phyloP scores from a whole-genome alignment of 345 rosid genomes.

The Ailanthus altissimus region DNA sequence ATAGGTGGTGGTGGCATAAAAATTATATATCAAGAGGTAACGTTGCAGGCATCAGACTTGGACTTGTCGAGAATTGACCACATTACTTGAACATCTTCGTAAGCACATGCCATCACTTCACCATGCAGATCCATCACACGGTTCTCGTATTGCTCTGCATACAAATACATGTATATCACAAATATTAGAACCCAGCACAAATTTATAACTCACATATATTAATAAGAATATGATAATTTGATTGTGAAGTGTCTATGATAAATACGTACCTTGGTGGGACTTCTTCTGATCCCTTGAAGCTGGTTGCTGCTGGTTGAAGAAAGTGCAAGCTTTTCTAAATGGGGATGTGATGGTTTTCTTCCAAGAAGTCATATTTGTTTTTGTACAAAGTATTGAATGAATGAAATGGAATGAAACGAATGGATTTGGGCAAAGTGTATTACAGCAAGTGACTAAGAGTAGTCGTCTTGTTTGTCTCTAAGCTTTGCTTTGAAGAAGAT shows the following conservation, averaged over 20 bases:
- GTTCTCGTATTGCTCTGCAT: slow-evolving; percentile 50
- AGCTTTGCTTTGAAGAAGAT: not conserved
- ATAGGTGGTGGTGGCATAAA: not conserved
- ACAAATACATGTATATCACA: no score
- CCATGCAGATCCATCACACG: slow-evolving; percentile 72
- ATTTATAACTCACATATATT: no score
- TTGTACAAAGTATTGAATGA: not conserved
- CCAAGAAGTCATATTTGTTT: slow-evolving; percentile 63
- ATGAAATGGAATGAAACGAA: not conserved
- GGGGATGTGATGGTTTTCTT: slow-evolving; percentile 77
- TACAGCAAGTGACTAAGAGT: not conserved
- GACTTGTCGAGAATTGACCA: slow-evolving; percentile 97
- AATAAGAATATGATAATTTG: no score
- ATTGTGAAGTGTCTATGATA: no score
- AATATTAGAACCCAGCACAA: no score
- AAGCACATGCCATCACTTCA: slow-evolving; percentile 91
- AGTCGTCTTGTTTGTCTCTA: not conserved
- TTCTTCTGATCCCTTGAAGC: slow-evolving; percentile 39
- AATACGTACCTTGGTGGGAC: slow-evolving; percentile 40
- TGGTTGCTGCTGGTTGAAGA: slow-evolving; percentile 67
- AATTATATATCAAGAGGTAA: slow-evolving; percentile 38
- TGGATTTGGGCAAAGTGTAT: not conserved
- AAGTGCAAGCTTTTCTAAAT: slow-evolving; percentile 77
- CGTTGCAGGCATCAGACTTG: slow-evolving; percentile 51
- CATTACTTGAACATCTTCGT: slow-evolving; percentile 92